Percentiles rank a stretch among this genome's conserved stretches.
These are phyloP conservation scores for Russula vinacea DNA, from an alignment of 768 basidiomycete species.

Conservation along the genomic window DNA sequence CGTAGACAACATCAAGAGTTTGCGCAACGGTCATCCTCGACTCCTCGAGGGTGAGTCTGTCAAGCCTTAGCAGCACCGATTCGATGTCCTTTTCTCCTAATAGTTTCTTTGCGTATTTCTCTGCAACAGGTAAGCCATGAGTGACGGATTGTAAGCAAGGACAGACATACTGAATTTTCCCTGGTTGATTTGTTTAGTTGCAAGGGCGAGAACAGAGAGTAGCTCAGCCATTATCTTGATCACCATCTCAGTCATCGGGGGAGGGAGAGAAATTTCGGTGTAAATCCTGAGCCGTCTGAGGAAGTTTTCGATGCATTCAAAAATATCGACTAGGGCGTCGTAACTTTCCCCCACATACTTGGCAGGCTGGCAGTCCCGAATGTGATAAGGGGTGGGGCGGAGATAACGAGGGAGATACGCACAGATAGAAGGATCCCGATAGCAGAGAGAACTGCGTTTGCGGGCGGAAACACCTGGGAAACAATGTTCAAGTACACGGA, in stretches of 20 bases:
- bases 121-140: background rate
- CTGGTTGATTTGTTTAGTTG: background rate
- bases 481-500: background rate
- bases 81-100: background rate
- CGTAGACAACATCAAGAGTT: background rate
- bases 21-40: background rate
- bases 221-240: background rate
- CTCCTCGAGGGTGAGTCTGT: background rate
- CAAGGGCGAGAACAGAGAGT: background rate
- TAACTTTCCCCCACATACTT: background rate
- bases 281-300: background rate
- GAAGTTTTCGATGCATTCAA: background rate
- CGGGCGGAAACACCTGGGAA: background rate
- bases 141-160: background rate
- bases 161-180: background rate
- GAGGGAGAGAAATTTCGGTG: background rate
- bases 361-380: background rate
- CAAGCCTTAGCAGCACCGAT: background rate
- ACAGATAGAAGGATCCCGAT: background rate
- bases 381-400: background rate
- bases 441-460: background rate
- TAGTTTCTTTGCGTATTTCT: conserved; percentile 2
- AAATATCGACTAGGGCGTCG: background rate
- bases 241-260: background rate
- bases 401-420: background rate